phyloP scores from a whole-genome alignment of 768 basidiomycete genomes.

The Auricularia cornea region DNA sequence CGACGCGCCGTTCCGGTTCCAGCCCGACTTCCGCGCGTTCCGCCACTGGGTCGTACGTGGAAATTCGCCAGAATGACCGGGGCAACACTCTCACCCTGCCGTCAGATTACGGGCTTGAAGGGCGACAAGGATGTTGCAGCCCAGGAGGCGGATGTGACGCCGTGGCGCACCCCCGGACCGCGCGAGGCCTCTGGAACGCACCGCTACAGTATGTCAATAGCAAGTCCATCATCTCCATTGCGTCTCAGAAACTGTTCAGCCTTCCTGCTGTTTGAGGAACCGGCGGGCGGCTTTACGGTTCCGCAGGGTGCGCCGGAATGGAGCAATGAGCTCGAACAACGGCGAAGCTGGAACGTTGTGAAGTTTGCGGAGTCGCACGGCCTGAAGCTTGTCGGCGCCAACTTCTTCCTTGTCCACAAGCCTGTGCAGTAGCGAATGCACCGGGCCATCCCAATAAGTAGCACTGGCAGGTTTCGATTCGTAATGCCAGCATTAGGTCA shows the following conservation, averaged over 20 bases:
- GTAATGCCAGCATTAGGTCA: too few species aligned
- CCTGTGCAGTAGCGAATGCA: too few species aligned
- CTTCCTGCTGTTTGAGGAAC: conserved; percentile 57
- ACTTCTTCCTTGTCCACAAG: conserved; percentile 39
- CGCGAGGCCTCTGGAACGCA: conserved; percentile 46
- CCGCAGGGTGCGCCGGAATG: conserved; percentile 39
- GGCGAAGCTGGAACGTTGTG: conserved; percentile 48
- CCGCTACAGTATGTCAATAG: conserved; percentile 40
- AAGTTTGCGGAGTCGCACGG: conserved; percentile 43
- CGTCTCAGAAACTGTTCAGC: conserved; percentile 20
- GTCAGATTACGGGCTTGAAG: neutral
- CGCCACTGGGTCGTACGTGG: conserved; percentile 45
- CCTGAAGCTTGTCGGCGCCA: conserved; percentile 50
- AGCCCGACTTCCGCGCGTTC: conserved; percentile 44
- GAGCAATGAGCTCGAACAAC: conserved; percentile 33
- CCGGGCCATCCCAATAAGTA: too few species aligned
- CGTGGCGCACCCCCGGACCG: conserved; percentile 51
- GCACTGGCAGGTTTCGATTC: too few species aligned
- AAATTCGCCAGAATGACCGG: neutral
- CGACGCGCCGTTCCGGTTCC: conserved; percentile 43
- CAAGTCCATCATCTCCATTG: conserved; percentile 5
- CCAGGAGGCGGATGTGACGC: conserved; percentile 24
- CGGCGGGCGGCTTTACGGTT: conserved; percentile 31
- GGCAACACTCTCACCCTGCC: too few species aligned
- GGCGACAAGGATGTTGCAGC: neutral